phyloP scores from a whole-genome alignment of 768 basidiomycete species.

The Symmetrospora coprosmae region DNA sequence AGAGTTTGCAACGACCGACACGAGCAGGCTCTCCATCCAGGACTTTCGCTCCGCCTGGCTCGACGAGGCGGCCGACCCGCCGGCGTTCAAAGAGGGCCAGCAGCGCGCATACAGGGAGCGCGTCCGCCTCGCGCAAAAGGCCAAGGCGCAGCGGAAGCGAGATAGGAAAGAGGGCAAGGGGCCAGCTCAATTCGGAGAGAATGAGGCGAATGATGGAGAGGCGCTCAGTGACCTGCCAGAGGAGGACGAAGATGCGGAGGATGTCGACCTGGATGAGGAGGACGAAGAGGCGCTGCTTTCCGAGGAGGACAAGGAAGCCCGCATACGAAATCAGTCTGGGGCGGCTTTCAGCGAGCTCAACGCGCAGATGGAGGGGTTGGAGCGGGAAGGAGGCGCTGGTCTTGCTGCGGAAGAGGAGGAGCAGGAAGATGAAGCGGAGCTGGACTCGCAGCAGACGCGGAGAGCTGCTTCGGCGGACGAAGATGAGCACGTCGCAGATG shows the following conservation, averaged over 20 bases:
- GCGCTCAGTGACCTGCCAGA: not conserved
- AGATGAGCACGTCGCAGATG: too few relatives aligned
- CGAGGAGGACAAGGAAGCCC: constrained; percentile 49
- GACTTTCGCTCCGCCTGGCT: constrained; percentile 84
- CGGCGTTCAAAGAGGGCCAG: constrained; percentile 48
- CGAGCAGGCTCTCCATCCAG: constrained; percentile 66
- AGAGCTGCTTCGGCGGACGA: too few relatives aligned
- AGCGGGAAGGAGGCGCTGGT: not conserved
- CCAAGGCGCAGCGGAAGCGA: constrained; percentile 23
- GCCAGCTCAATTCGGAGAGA: constrained; percentile 28
- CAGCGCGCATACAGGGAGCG: constrained; percentile 14
- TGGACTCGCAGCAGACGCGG: too few relatives aligned
- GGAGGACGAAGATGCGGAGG: constrained; percentile 41
- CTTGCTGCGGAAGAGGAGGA: constrained; percentile 42
- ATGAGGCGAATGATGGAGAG: constrained; percentile 35
- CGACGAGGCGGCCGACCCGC: constrained; percentile 81
- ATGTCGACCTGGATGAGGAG: constrained; percentile 64
- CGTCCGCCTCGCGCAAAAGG: constrained; percentile 32
- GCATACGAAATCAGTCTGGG: constrained; percentile 40
- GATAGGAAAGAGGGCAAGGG: constrained; percentile 23
- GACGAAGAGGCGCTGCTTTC: constrained; percentile 51
- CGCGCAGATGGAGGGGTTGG: constrained; percentile 6
- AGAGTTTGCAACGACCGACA: constrained; percentile 83
- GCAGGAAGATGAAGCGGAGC: constrained; percentile 88
- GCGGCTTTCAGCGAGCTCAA: not conserved